Evolutionary conservation across 805 yeast genomes (phyloP).

Genomic region (Metschnikowia orientalis): DNA sequence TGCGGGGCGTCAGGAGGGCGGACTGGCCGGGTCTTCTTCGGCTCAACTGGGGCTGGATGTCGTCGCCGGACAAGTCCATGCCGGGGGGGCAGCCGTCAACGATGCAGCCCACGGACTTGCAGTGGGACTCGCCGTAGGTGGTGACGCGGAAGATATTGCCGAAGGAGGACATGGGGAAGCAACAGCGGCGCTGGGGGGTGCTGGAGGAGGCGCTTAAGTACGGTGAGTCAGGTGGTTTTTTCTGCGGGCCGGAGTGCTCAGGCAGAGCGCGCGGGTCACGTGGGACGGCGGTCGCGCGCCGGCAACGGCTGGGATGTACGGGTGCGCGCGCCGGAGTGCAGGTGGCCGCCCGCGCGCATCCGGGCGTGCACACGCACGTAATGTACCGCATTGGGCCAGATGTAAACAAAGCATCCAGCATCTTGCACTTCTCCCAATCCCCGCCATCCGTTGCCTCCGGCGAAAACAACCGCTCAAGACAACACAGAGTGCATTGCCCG

Average conservation of each 20-base stretch:
- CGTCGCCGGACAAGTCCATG: slow-evolving; percentile 74
- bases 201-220: no score
- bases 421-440: neutral
- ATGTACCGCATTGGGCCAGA: slow-evolving; percentile 18
- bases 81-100: slow-evolving; percentile 99
- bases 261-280: slow-evolving; percentile 2
- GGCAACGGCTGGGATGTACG: no score
- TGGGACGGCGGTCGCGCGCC: no score
- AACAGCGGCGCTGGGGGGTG: no score
- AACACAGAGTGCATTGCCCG: no score
- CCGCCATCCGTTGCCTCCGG: no score
- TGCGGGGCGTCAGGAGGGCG: slow-evolving; percentile 87
- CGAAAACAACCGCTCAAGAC: no score
- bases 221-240: no score
- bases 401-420: slow-evolving; percentile 12
- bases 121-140: slow-evolving; percentile 97
- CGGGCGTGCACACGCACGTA: slow-evolving; percentile 8
- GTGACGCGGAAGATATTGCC: slow-evolving; percentile 60
- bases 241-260: slow-evolving; percentile 1
- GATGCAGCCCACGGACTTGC: slow-evolving; percentile 95
- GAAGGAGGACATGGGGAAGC: slow-evolving; percentile 42
- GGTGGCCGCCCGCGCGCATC: neutral
- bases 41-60: slow-evolving; percentile 91
- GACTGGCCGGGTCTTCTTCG: slow-evolving; percentile 98
- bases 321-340: no score